These are phyloP conservation scores for Elsinoe batatas DNA, from an alignment of 2,329 filamentous ascomycete genomes.

Conservation along the genomic window DNA sequence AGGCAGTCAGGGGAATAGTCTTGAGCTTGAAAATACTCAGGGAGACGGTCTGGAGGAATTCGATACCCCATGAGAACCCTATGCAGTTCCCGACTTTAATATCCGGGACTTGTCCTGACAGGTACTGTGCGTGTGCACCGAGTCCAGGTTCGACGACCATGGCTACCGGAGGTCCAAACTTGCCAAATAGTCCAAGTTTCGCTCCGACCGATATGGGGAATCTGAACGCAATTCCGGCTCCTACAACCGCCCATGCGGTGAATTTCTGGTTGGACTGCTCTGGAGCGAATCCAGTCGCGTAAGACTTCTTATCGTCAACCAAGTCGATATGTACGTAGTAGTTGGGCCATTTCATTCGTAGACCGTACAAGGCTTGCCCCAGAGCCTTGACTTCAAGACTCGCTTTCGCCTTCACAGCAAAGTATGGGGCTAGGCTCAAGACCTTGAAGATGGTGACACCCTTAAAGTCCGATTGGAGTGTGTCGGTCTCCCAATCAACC, in stretches of 20 bases:
- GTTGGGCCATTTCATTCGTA: background rate
- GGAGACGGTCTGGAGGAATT: background rate
- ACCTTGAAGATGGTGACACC: background rate
- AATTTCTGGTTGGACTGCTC: background rate
- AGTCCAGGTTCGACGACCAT: background rate
- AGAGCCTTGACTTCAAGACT: background rate
- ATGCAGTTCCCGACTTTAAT: background rate
- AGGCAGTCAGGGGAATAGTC: background rate
- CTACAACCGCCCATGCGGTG: background rate
- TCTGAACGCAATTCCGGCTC: background rate
- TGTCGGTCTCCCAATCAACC: background rate
- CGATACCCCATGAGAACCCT: background rate
- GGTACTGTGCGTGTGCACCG: background rate
- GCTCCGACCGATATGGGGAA: background rate
- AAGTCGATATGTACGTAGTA: background rate
- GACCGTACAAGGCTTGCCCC: background rate
- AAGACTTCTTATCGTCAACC: background rate
- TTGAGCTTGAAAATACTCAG: background rate
- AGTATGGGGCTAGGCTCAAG: background rate
- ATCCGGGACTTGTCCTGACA: background rate
- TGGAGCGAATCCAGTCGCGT: background rate
- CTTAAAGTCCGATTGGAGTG: background rate
- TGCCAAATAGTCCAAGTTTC: background rate
- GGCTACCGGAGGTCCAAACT: background rate
- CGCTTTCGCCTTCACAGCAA: background rate